Evolutionary conservation across 495 filamentous ascomycete genomes (phyloP), one percentile per base, ranked within the genome.

Genomic region (Hypoxylon fuscum): DNA sequence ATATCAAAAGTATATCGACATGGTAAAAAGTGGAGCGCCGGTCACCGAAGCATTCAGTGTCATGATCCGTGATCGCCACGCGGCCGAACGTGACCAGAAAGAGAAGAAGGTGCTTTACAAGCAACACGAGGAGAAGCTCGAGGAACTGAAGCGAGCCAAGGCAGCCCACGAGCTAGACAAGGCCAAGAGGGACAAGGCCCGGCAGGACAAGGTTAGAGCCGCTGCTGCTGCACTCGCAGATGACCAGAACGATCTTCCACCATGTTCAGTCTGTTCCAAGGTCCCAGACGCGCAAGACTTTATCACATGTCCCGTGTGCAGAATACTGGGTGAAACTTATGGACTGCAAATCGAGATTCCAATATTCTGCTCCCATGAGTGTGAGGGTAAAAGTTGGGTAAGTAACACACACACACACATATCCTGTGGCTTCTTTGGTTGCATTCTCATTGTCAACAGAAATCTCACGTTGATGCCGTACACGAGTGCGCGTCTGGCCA

Each of bases 301-400:
- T 48, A 52, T 72, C 29, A 60, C 70, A 49, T 81, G 79, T 55
- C 55, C 70, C 32, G 25, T 83, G 34, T 78, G 79, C 66, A 53
- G 76, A 58, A 66, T 77, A 55, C 64, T 77, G 5, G 47, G 59
- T 21, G 54, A 72, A 10, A 54, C 64, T 41, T 64, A 60, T 15
- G 53, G 64, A 9, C 45, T 76, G 21, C 53, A 58, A 35, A 53
- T 68, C 5, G 42, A 56, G 10, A 50, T 66, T 42, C 68, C 68
- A 1, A 66, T 79, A 27, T 84, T 77, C 56, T 84, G 81, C 68
- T 79, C 75, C 5, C 60, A 69, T 12, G 67, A 72, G 17, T 81
- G 80, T 64, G 67, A 73, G 18, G 54, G 74, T 20, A 64, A 75
- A 27, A 73, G 75, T 51, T 73, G 77, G 53, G 78, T 82, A 70